A percentile compares a stretch with the other conserved stretches of the same genome.
phyloP scores from a whole-genome alignment of 2,329 filamentous ascomycete species.

The Incumbomyces lentus region DNA sequence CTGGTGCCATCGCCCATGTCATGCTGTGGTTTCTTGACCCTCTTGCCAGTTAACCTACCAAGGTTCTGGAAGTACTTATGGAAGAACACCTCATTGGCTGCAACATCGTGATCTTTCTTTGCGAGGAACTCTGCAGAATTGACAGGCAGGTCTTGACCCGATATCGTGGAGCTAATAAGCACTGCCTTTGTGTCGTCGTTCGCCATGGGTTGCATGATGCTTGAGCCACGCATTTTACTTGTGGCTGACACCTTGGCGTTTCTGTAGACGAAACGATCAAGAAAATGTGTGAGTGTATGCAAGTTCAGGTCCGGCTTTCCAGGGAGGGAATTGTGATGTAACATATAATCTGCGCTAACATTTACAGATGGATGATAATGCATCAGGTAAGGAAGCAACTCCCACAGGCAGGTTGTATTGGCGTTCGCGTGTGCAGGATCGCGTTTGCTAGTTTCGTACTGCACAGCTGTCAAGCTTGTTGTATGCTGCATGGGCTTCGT shows the following conservation, averaged over 20 bases:
- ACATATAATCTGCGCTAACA: constrained; percentile 64
- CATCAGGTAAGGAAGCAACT: constrained; percentile 61
- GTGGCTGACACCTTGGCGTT: constrained; percentile 63
- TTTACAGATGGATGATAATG: constrained; percentile 93
- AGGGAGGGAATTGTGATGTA: constrained; percentile 59
- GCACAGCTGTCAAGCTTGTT: constrained; percentile 23
- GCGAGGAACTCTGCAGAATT: constrained; percentile 89
- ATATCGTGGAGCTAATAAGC: constrained; percentile 49
- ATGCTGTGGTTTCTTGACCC: constrained; percentile 34
- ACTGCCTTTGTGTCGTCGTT: constrained; percentile 51
- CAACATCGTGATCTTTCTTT: constrained; percentile 76
- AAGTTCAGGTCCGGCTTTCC: constrained; percentile 83
- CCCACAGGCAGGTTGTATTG: constrained; percentile 89
- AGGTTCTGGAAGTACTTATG: constrained; percentile 85
- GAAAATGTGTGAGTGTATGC: constrained; percentile 86
- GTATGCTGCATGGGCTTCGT: constrained; percentile 15
- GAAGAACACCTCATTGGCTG: constrained; percentile 93
- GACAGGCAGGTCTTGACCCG: constrained; percentile 49
- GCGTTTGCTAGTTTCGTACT: constrained; percentile 81
- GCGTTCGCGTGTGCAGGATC: constrained; percentile 88
- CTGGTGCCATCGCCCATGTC: constrained; percentile 41
- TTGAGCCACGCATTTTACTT: constrained; percentile 60
- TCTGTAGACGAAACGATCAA: constrained; percentile 97
- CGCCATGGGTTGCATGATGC: constrained; percentile 91
- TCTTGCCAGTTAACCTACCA: constrained; percentile 52